phyloP scores from a whole-genome alignment of 2,329 filamentous ascomycete species.

The Pseudogymnoascus verrucosus region DNA sequence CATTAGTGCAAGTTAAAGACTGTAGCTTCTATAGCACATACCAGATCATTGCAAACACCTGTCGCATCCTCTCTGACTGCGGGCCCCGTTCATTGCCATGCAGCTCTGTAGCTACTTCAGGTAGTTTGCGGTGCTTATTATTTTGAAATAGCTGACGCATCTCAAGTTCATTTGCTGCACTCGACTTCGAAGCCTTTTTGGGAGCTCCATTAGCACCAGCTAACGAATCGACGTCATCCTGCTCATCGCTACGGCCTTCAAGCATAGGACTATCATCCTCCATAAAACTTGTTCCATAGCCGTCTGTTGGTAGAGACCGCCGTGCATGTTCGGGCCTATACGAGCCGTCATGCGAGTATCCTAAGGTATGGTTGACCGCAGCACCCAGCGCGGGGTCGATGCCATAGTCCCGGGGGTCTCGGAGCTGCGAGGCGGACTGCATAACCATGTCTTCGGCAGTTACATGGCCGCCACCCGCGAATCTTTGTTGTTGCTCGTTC shows the following conservation, averaged over 20 bases:
- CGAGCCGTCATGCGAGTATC: conserved; percentile 36
- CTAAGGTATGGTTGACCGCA: conserved; percentile 37
- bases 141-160: conserved; percentile 66
- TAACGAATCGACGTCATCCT: conserved; percentile 48
- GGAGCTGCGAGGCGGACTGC: conserved; percentile 48
- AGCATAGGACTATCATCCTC: conserved; percentile 53
- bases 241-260: conserved; percentile 46
- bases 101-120: conserved; percentile 67
- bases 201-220: conserved; percentile 37
- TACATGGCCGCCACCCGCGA: conserved; percentile 31
- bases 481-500: conserved; percentile 24
- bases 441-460: conserved; percentile 53
- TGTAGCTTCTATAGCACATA: conserved; percentile 35
- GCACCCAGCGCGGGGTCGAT: conserved; percentile 44
- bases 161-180: conserved; percentile 73
- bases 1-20: background rate
- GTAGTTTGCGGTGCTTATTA: conserved; percentile 59
- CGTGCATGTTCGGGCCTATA: conserved; percentile 30
- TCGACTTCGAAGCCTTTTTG: conserved; percentile 56
- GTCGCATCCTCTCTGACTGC: conserved; percentile 73
- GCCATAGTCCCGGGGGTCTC: conserved; percentile 40
- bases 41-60: conserved; percentile 86
- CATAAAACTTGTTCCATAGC: conserved; percentile 46
- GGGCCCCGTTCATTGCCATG: conserved; percentile 73
- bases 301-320: conserved; percentile 47